Evolutionary conservation across 257 asterid species (phyloP), one percentile per base, ranked within the genome.

Genomic region (Lithospermum erythrorhizon): DNA sequence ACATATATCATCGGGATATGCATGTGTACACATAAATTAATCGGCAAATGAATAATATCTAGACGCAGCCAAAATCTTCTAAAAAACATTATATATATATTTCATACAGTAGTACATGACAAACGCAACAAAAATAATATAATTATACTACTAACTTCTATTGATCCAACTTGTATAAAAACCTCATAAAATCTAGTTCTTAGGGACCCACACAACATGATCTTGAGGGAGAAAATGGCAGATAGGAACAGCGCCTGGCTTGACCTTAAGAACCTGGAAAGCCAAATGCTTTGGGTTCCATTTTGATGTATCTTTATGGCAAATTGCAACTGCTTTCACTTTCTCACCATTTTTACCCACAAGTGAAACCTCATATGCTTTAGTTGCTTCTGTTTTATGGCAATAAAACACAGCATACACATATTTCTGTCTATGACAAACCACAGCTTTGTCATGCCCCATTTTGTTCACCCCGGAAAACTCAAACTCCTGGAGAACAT

Each of bases 211-310:
- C 65, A 89, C 87, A 67, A 93, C 62, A 53, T 93, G 95, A 81
- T 93, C 93, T 71, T 83, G 68, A 20, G 96, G 98, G 9, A 93
- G 91, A 70, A 86, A 93, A 81, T 93, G 98, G 70, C 98, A 93
- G 58, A 93, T 71, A 0, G 97, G 95, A 17, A 78, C 89, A 27
- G 79, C 63, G 61, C 98, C 97, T 0, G 96, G 98, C 70, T 78
- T 78, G 71, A 91, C 97, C 57, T 88, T 91, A 1, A 91, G 90
- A 76, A 84, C 94, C 73, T 81, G 86, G 49, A 91, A 91, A 15
- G 98, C 95, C 82, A 91, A 70, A 64, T 89, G 97, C 64, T 86
- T 84, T 3, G 96, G 97, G 75, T 91, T 88, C 98, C 97, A 88
- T 23, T 72, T 75, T 10, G 95, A 78, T 9, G 98, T 84, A 41